Evolutionary conservation across 345 rosid species (phyloP), one percentile per base, ranked within the genome.

Genomic region (Pseudoturritis turrita): DNA sequence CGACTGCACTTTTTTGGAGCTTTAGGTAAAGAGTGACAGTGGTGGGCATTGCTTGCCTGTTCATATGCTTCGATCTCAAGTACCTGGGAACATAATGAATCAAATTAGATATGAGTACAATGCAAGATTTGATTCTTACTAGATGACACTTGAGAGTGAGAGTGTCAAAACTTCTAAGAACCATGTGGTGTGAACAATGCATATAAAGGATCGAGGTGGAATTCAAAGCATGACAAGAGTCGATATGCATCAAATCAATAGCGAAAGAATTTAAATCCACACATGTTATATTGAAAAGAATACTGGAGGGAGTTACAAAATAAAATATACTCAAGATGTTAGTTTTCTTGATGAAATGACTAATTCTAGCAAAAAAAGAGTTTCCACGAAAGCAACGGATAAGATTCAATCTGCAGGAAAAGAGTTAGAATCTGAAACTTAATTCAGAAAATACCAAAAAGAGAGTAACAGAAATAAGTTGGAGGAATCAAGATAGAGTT

Each of bases 81-180:
- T 25, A 58, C 82, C 95, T 86, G 73, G 61, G 76, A 59, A 79
- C 56, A 46, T 41, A 72, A 54, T 49, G 36, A 41, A 55, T 63
- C 14, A 1, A 10, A 1, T 76, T 22, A 26, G 45, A 46, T 19
- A 51, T 11, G 35, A 59, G 26, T 29, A 53, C 23, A 43, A 45
- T 74, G 51, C 29, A 6, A 75, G 3, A 35, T 45, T 47, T 74
- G 39, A 66, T 58, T 59, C 11, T 33, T 59, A 23, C 10, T 17
- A 58, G 23, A 5, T 25, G 59, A 68, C 51, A 69, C 4, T 68
- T 75, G 6, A 35, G 44, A 52, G 41, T 18, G 13, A 17, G 56
- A 19, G 52, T 51, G 50, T 35, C 50, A 75, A 44, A 68, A 18
- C 25, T 35, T 65, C 2, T 51, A 52, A 21, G 23, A 68, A 41